These are phyloP conservation scores for Biscogniauxia marginata DNA, from an alignment of 2,329 filamentous ascomycete genomes.

Conservation along the genomic window DNA sequence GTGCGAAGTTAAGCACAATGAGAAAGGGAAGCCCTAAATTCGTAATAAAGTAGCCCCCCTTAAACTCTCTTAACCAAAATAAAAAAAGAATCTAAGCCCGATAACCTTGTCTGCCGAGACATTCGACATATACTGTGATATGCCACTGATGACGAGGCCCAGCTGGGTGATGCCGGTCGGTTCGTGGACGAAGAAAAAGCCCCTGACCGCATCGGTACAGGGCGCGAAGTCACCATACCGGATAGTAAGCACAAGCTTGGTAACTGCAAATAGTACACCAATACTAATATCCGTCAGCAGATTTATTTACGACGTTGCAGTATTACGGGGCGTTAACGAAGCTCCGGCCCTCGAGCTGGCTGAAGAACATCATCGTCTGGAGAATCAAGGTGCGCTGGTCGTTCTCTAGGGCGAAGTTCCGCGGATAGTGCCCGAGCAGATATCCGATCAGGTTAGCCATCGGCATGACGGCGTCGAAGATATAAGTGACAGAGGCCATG, in stretches of 20 bases:
- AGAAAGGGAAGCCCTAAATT: no score
- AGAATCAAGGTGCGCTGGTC: conserved; percentile 10
- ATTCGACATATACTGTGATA: conserved; percentile 8
- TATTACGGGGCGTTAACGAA: conserved; percentile 8
- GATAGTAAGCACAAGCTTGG: conserved; percentile 7
- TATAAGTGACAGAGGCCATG: conserved; percentile 7
- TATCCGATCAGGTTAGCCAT: conserved; percentile 6
- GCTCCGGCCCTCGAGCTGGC: conserved; percentile 4
- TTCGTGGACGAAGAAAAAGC: conserved; percentile 10
- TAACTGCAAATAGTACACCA: not conserved
- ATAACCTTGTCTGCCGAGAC: conserved; percentile 8
- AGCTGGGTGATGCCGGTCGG: conserved; percentile 7
- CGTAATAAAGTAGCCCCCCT: no score
- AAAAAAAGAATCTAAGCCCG: no score
- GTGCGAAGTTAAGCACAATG: no score
- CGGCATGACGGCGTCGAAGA: conserved; percentile 6
- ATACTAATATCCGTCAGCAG: not conserved
- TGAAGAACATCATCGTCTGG: conserved; percentile 11
- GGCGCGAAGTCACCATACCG: conserved; percentile 7
- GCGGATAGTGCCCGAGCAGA: conserved; percentile 8
- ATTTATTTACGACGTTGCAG: conserved; percentile 5
- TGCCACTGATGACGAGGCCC: conserved; percentile 9
- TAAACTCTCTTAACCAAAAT: no score
- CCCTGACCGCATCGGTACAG: not conserved
- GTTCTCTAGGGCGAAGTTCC: conserved; percentile 6